phyloP scores from a whole-genome alignment of 495 filamentous ascomycete species.

The Trichoderma virens region DNA sequence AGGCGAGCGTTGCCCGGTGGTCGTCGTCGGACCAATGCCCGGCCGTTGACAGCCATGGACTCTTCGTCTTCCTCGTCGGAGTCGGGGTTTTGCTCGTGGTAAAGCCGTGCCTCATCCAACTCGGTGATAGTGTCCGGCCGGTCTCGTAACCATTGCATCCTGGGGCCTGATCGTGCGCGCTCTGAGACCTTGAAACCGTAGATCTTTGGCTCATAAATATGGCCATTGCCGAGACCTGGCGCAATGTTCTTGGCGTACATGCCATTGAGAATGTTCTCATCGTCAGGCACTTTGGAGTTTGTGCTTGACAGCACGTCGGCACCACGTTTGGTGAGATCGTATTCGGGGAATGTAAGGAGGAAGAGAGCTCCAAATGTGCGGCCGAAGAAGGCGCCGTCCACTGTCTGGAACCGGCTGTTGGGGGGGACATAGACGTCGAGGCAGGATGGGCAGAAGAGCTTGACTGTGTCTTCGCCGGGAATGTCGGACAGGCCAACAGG shows the following conservation, averaged over 20 bases:
- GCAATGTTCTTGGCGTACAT: constrained; percentile 74
- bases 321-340: constrained; percentile 60
- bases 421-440: constrained; percentile 96
- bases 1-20: constrained; percentile 19
- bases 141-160: constrained; percentile 93
- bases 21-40: constrained; percentile 30
- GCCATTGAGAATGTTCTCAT: constrained; percentile 66
- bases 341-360: constrained; percentile 96
- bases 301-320: constrained; percentile 30
- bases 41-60: constrained; percentile 34
- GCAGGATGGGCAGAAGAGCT: constrained; percentile 94
- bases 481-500: constrained; percentile 90
- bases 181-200: constrained; percentile 95
- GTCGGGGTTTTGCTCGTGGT: constrained; percentile 39
- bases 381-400: constrained; percentile 98
- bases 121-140: constrained; percentile 71
- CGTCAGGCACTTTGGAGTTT: constrained; percentile 25
- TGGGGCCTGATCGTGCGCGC: constrained; percentile 71
- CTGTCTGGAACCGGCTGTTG: constrained; percentile 92
- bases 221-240: constrained; percentile 73
- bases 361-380: constrained; percentile 90
- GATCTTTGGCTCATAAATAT: constrained; percentile 89
- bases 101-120: constrained; percentile 68
- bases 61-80: constrained; percentile 38
- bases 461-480: constrained; percentile 94